These are phyloP conservation scores for Thermothelomyces thermophilus DNA, from an alignment of 2,329 filamentous ascomycete genomes.

Conservation along the genomic window DNA sequence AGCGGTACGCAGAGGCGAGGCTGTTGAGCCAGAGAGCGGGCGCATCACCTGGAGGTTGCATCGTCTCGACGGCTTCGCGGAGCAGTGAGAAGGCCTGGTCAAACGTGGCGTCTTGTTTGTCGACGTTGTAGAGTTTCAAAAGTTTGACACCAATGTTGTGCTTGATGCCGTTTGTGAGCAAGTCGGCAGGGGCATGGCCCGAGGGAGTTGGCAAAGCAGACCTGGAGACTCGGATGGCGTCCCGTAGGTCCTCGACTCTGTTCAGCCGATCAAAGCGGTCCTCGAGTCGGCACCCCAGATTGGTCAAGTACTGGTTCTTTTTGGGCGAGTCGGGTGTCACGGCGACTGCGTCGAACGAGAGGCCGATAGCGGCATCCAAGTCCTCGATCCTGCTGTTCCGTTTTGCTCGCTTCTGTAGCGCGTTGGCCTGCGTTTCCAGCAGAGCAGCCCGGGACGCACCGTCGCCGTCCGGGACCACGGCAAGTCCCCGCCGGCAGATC, in stretches of 20 bases:
- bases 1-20: not conserved
- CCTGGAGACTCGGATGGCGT: not conserved
- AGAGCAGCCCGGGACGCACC: not conserved
- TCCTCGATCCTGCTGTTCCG: slow-evolving; percentile 1
- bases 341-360: not conserved
- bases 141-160: not conserved
- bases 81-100: not conserved
- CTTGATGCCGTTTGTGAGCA: not conserved
- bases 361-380: not conserved
- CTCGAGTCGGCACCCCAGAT: not conserved
- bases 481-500: not conserved
- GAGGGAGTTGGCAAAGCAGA: not conserved
- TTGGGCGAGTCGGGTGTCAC: not conserved
- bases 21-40: not conserved
- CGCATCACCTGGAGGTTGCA: not conserved
- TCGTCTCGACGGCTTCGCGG: not conserved
- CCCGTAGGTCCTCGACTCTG: not conserved
- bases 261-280: not conserved
- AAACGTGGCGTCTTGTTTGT: not conserved
- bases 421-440: not conserved
- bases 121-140: not conserved
- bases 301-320: not conserved
- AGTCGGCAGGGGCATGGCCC: not conserved
- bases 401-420: not conserved
- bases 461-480: not conserved